Percentiles rank a stretch among this genome's conserved stretches.
These are phyloP conservation scores for Vicia sativa DNA, from an alignment of 306 rosid species.

Conservation along the genomic window DNA sequence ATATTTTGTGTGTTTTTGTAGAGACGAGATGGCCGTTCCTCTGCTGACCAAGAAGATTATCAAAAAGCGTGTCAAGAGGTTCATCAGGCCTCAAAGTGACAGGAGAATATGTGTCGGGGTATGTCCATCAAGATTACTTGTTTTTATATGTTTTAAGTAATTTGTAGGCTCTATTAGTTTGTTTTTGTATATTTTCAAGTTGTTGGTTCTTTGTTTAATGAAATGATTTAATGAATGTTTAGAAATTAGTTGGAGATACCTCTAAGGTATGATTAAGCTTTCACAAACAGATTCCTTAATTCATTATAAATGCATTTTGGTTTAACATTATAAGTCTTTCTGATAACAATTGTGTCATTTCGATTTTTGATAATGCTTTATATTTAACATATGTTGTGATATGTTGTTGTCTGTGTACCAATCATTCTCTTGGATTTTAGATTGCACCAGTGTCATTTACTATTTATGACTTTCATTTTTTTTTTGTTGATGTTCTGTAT, in stretches of 20 bases:
- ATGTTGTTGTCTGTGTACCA: neutral
- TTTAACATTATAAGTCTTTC: too few species aligned
- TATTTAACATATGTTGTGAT: neutral
- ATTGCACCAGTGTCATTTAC: too few species aligned
- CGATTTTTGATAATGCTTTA: neutral
- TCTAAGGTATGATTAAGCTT: too few species aligned
- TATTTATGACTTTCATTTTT: neutral
- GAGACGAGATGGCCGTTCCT: constrained; percentile 62
- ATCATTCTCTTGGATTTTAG: neutral
- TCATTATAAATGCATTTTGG: too few species aligned
- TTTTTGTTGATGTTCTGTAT: neutral
- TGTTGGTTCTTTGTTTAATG: too few species aligned
- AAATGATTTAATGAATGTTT: too few species aligned
- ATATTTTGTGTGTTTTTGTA: neutral
- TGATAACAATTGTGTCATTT: neutral
- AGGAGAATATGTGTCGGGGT: constrained; percentile 63
- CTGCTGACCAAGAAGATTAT: constrained; percentile 60
- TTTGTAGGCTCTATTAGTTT: neutral
- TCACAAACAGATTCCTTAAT: too few species aligned
- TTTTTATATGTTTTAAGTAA: neutral
- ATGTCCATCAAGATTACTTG: neutral
- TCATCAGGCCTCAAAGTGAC: constrained; percentile 67
- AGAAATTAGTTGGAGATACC: too few species aligned
- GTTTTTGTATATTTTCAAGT: too few species aligned
- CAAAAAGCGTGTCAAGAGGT: constrained; percentile 66